phyloP scores from a whole-genome alignment of 164 flowering plant species.

The Litsea cubeba region DNA sequence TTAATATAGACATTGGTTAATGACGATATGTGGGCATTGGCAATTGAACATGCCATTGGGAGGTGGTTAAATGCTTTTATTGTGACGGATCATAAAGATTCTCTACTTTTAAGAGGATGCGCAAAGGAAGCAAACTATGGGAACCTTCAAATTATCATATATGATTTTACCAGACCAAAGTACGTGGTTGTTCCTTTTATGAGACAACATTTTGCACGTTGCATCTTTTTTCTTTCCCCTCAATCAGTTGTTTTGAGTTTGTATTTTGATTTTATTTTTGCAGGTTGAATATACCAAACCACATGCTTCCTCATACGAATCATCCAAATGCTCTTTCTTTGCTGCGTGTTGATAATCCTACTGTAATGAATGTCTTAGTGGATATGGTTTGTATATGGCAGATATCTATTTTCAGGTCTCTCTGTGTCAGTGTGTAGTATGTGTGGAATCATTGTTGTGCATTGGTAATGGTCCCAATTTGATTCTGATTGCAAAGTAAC shows the following conservation, averaged over 20 bases:
- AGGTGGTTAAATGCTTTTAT: conserved; percentile 80
- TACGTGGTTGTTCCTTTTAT: conserved; percentile 13
- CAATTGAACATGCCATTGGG: conserved; percentile 86
- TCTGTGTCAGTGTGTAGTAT: no score
- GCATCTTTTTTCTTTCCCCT: not conserved
- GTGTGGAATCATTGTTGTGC: no score
- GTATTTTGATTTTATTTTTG: conserved; percentile 3
- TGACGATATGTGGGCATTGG: conserved; percentile 74
- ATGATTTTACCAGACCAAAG: conserved; percentile 81
- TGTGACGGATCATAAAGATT: conserved; percentile 82
- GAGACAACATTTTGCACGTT: not conserved
- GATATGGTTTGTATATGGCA: conserved; percentile 54
- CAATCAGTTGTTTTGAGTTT: not conserved
- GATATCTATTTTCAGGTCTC: not conserved
- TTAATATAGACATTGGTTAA: conserved; percentile 52
- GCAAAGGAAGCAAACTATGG: conserved; percentile 65
- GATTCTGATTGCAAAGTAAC: no score
- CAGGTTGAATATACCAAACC: conserved; percentile 69
- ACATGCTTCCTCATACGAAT: conserved; percentile 80
- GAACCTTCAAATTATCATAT: conserved; percentile 64
- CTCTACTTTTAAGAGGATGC: conserved; percentile 58
- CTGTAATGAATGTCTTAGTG: conserved; percentile 80
- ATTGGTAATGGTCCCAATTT: no score
- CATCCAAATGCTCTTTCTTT: conserved; percentile 79
- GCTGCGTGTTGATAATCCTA: conserved; percentile 57